These are phyloP conservation scores for Vitis cinerea DNA, from an alignment of 164 flowering plant species.

Conservation along the genomic window DNA sequence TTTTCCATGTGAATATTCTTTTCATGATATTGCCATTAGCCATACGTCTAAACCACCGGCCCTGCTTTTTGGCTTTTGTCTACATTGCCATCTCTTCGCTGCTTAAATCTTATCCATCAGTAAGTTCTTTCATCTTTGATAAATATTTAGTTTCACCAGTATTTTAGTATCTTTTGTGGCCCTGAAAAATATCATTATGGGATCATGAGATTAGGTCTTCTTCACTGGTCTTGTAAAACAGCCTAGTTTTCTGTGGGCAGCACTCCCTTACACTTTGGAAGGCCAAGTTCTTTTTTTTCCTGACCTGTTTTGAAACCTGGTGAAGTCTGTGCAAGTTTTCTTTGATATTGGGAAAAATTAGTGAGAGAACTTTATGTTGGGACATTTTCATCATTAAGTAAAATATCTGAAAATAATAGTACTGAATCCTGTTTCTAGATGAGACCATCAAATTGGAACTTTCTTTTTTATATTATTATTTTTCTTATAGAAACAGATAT, in stretches of 20 bases:
- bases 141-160: background rate
- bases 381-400: too few relatives aligned
- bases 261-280: conserved; percentile 1
- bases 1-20: conserved; percentile 79
- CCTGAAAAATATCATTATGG: background rate
- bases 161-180: conserved; percentile 1
- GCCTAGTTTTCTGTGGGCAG: background rate
- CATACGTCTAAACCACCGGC: conserved; percentile 85
- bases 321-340: background rate
- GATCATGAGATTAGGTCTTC: too few relatives aligned
- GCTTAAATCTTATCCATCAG: conserved; percentile 97
- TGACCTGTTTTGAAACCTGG: background rate
- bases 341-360: background rate
- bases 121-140: conserved; percentile 35
- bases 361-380: too few relatives aligned
- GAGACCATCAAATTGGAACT: too few relatives aligned
- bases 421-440: too few relatives aligned
- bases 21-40: conserved; percentile 92
- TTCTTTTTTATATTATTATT: too few relatives aligned
- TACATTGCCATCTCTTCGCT: conserved; percentile 80
- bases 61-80: conserved; percentile 85
- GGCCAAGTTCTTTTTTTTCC: background rate
- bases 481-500: too few relatives aligned
- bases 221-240: background rate
- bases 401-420: too few relatives aligned